Evolutionary conservation across 2,329 filamentous ascomycete species (phyloP), one percentile per base, ranked within the genome.

Genomic region (Didymella exigua): DNA sequence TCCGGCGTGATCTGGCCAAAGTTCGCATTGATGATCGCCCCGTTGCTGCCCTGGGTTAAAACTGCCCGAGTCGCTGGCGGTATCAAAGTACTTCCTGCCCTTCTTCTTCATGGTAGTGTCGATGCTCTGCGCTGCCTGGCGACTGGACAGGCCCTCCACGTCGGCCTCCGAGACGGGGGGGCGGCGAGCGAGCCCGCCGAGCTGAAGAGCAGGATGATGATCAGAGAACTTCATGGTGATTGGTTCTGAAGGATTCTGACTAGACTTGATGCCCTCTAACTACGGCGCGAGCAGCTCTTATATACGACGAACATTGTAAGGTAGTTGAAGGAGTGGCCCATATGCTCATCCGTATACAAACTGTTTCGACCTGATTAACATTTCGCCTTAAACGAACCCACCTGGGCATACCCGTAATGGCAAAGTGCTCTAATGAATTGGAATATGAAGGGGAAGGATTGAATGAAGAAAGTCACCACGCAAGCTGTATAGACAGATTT

Each of bases 61-160:
- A 9, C 78, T 81, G 58, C 74, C 75, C 62, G 83, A 79, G 66
- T 89, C 86, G 1, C 82, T 78, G 63, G 76, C 79, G 14, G 81
- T 83, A 62, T 87, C 88, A 50, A 83, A 87, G 76, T 89, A 90
- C 62, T 83, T 79, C 77, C 87, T 89, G 60, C 86, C 86, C 70
- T 85, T 84, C 49, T 81, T 80, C 66, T 83, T 81, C 74, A 88
- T 83, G 21, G 82, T 77, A 49, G 73, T 72, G 69, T 87, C 77
- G 62, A 88, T 79, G 75, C 82, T 86, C 56, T 73, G 61, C 3
- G 70, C 61, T 31, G 71, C 70, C 56, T 74, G 70, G 40, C 71
- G 71, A 33, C 63, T 58, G 34, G 64, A 61, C 27, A 73, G 60
- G 2, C 59, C 54, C 58, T 72, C 68, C 11, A 38, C 36, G 18